Conservation (phyloP, 2,329 filamentous ascomycete genomes). For the Diplodia mutila region DNA sequence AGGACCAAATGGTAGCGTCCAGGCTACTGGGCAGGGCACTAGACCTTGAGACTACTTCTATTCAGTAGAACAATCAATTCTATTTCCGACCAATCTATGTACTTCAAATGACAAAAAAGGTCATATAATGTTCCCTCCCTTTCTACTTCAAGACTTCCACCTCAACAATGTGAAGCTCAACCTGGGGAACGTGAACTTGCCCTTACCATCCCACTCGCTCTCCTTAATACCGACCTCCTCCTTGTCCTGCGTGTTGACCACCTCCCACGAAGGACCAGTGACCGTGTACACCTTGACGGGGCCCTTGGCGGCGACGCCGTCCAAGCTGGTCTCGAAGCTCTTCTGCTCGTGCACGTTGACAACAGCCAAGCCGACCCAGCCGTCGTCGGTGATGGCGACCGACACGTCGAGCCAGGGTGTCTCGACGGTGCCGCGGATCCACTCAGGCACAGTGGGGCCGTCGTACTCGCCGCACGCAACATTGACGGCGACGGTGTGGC, state of each 20-base stretch:
- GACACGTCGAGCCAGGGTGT: slow-evolving; percentile 73
- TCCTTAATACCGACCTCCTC: slow-evolving; percentile 66
- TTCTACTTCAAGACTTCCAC: slow-evolving; percentile 50
- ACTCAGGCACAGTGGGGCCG: slow-evolving; percentile 67
- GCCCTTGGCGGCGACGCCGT: slow-evolving; percentile 53
- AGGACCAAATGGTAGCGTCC: no score
- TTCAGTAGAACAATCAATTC: background rate
- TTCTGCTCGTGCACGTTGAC: slow-evolving; percentile 69
- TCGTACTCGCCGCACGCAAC: slow-evolving; percentile 66
- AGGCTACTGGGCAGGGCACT: background rate
- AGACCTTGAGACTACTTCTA: background rate
- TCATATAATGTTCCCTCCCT: no score
- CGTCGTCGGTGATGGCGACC: slow-evolving; percentile 62
- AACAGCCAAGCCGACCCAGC: slow-evolving; percentile 68
- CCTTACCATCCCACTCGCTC: slow-evolving; percentile 66
- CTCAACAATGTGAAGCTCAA: slow-evolving; percentile 71
- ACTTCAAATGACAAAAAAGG: background rate
- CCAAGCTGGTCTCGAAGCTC: slow-evolving; percentile 63
- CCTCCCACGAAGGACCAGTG: slow-evolving; percentile 59
- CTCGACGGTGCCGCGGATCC: slow-evolving; percentile 67
- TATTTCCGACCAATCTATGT: background rate
- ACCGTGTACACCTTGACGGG: slow-evolving; percentile 67
- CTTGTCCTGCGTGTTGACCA: slow-evolving; percentile 65
- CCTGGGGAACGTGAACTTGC: slow-evolving; percentile 67
- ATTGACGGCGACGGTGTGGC: slow-evolving; percentile 68